Base-by-base conservation (phyloP, 148 eudicot genomes). In the Cornus suecica region DNA sequence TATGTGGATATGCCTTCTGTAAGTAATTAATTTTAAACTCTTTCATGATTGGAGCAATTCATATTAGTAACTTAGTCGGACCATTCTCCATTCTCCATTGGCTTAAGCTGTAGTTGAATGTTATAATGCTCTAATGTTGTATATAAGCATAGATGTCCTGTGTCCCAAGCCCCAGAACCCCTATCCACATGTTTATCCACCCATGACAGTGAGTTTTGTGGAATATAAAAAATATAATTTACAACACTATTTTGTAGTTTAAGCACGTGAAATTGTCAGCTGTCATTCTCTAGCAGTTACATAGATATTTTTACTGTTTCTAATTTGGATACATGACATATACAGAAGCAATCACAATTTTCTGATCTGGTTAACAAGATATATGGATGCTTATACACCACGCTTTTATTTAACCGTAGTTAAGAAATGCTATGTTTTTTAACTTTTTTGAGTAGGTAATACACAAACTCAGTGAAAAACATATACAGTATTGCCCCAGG, bases 1-100 rank as follows among this genome's bases (percentile, higher is more conserved):
- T 86, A 80, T 34, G 88, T 91, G 64, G 85, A 91, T 78, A 86
- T 86, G 90, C 96, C 92, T 51, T 31, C 81, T 37, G 96, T 91
- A 78, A 89, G 92, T 86, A 6, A 37, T 37, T 37, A 8, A 37
- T 37, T n/a, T n/a, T n/a, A n/a, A n/a, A n/a, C n/a, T n/a, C n/a
- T n/a, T n/a, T n/a, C 20, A 58, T 58, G 54, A 48, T 48, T 18
- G 15, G 20, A 48, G 54, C 20, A 48, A 48, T 11, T 58, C 24
- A 58, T n/a, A n/a, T 58, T 20, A 22, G 1, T 58, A 58, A 58
- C 6, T 22, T 20, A 22, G 8, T 22, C 6, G 24, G 8, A 22
- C 62, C 1, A 20, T 22, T 58, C 23, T n/a, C n/a, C 1, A 20
- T 22, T 58, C 23, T 18, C 20, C 9, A 22, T n/a, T 25, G 6